phyloP scores from a whole-genome alignment of 371 early-diverging fungal species.

The Catenaria anguillulae region DNA sequence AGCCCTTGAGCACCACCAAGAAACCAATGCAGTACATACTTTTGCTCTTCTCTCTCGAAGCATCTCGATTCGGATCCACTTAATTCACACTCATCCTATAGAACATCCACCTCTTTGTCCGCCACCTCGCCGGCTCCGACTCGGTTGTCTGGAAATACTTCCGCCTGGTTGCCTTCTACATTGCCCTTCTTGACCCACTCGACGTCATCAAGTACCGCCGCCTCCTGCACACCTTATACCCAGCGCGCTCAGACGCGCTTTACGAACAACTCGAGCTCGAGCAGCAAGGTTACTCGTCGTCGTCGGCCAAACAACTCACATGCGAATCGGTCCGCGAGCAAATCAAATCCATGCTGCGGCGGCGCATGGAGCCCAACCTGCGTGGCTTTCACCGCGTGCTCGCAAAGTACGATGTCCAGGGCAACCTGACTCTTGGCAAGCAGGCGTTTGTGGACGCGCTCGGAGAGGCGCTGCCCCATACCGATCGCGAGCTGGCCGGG shows the following conservation, averaged over 20 bases:
- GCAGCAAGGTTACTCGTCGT: not conserved
- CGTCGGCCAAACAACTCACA: too few species aligned
- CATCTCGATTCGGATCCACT: too few species aligned
- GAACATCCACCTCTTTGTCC: conserved; percentile 8
- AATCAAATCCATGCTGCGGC: conserved; percentile 3
- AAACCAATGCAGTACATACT: not conserved
- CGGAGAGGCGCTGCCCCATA: not conserved
- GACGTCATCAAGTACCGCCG: not conserved
- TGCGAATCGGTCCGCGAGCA: conserved; percentile 5
- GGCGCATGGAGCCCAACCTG: conserved; percentile 5
- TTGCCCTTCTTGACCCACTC: not conserved
- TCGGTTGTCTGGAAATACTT: conserved; percentile 6
- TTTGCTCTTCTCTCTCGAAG: not conserved
- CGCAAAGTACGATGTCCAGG: not conserved
- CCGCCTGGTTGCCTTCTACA: not conserved
- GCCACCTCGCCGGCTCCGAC: conserved; percentile 8
- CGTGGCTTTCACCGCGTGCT: conserved; percentile 5
- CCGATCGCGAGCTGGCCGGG: not conserved
- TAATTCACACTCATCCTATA: too few species aligned
- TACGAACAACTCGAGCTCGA: conserved; percentile 10
- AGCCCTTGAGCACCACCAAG: conserved; percentile 6
- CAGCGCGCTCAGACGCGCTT: conserved; percentile 4
- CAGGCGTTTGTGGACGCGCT: conserved; percentile 2
- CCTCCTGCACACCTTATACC: conserved; percentile 8
- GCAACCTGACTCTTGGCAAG: not conserved